Evolutionary conservation across 2,329 filamentous ascomycete species (phyloP).

Genomic region (Aspergillus fumigatus): DNA sequence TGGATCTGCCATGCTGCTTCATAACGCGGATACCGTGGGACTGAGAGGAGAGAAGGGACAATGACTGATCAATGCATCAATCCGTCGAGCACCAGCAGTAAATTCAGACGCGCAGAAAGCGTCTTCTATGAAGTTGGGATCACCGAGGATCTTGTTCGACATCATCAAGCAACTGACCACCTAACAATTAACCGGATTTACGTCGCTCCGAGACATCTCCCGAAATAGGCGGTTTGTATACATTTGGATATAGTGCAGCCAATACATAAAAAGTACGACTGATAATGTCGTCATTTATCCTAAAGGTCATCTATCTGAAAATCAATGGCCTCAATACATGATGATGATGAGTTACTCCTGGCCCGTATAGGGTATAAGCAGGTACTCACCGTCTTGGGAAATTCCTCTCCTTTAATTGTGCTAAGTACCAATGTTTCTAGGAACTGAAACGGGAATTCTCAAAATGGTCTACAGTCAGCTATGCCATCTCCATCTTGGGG

Average conservation of each 20-base stretch:
- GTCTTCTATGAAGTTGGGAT: neutral
- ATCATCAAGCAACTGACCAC: slow-evolving; percentile 31
- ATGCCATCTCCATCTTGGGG: slow-evolving; percentile 62
- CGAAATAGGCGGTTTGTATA: neutral
- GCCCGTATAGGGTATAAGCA: slow-evolving; percentile 61
- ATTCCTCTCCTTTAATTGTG: neutral
- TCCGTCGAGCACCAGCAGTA: slow-evolving; percentile 4
- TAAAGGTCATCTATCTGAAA: neutral
- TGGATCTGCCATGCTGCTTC: slow-evolving; percentile 40
- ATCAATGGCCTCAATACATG: slow-evolving; percentile 42
- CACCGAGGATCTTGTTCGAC: neutral
- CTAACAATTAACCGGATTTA: slow-evolving; percentile 27
- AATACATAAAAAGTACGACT: neutral
- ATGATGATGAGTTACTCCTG: slow-evolving; percentile 58
- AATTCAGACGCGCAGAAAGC: slow-evolving; percentile 1
- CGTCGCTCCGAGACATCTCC: slow-evolving; percentile 19
- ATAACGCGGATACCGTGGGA: slow-evolving; percentile 18
- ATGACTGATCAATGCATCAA: neutral
- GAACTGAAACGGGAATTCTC: slow-evolving; percentile 60
- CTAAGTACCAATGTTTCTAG: slow-evolving; percentile 29
- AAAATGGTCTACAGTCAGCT: slow-evolving; percentile 63
- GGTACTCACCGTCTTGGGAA: slow-evolving; percentile 34
- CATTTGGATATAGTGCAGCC: neutral
- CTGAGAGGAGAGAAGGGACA: slow-evolving; percentile 1
- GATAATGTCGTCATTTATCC: neutral